Evolutionary conservation across 768 basidiomycete species (phyloP).

Genomic region (Podaxis sp.): DNA sequence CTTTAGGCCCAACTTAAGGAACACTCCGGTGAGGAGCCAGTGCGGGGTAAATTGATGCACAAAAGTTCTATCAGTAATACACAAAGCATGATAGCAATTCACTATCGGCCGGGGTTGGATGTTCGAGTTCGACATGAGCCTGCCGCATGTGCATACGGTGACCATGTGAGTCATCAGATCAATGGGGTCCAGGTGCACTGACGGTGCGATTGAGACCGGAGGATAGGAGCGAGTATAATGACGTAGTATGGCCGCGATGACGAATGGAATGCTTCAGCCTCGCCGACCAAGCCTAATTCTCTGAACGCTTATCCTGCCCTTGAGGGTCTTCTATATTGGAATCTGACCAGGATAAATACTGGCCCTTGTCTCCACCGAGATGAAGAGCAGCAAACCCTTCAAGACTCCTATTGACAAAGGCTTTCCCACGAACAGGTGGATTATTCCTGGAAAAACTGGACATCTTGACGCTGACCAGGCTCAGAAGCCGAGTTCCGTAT

Average conservation of each 20-base stretch:
- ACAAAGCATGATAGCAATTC: not conserved
- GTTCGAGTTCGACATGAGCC: not conserved
- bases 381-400: not conserved
- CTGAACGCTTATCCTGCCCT: not conserved
- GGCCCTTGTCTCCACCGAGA: not conserved
- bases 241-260: conserved; percentile 4
- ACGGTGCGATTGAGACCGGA: not conserved
- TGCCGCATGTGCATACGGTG: not conserved
- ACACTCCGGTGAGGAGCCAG: conserved; percentile 6
- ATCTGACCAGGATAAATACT: not conserved
- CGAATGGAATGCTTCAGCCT: not conserved
- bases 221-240: conserved; percentile 1
- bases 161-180: conserved; percentile 1
- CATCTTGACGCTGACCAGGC: not conserved
- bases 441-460: conserved; percentile 5
- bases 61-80: not conserved
- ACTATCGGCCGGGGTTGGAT: not conserved
- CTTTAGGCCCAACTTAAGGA: conserved; percentile 1
- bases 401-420: not conserved
- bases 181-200: not conserved
- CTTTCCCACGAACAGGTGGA: conserved; percentile 5
- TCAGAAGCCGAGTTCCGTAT: conserved; percentile 11
- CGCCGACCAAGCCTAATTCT: not conserved
- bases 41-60: conserved; percentile 9
- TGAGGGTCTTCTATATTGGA: not conserved